Evolutionary conservation across 345 rosid genomes (phyloP).

Genomic region (Lepidium africanum): DNA sequence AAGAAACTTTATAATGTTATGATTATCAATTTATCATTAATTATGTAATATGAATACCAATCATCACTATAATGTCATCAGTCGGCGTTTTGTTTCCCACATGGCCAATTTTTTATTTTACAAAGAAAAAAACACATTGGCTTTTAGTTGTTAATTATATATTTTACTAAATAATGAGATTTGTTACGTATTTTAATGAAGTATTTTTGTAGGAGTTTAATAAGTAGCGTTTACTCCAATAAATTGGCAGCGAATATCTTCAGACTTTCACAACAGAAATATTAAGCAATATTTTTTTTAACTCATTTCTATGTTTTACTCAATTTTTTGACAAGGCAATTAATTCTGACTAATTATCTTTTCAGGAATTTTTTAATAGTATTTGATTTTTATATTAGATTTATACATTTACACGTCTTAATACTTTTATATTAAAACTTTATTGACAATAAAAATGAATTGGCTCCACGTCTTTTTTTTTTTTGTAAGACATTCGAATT

Average conservation of each 20-base stretch:
- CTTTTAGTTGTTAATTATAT: background rate
- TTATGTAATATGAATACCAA: background rate
- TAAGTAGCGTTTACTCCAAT: background rate
- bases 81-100: constrained; percentile 22
- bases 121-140: background rate
- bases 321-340: background rate
- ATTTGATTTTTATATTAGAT: background rate
- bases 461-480: constrained; percentile 6
- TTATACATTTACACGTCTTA: background rate
- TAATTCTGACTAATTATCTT: background rate
- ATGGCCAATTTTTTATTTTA: background rate
- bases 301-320: background rate
- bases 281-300: background rate
- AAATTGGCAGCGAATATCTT: background rate
- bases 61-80: constrained; percentile 9
- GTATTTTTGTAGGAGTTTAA: background rate
- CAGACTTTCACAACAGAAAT: background rate
- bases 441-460: background rate
- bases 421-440: background rate
- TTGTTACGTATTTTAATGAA: background rate
- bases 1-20: background rate
- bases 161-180: background rate
- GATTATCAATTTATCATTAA: no score
- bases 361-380: background rate
- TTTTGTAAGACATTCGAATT: background rate